A percentile compares a stretch with the other conserved stretches of the same genome.
Evolutionary conservation across 2,329 filamentous ascomycete species (phyloP).

Genomic region (Aschersonia sp.): DNA sequence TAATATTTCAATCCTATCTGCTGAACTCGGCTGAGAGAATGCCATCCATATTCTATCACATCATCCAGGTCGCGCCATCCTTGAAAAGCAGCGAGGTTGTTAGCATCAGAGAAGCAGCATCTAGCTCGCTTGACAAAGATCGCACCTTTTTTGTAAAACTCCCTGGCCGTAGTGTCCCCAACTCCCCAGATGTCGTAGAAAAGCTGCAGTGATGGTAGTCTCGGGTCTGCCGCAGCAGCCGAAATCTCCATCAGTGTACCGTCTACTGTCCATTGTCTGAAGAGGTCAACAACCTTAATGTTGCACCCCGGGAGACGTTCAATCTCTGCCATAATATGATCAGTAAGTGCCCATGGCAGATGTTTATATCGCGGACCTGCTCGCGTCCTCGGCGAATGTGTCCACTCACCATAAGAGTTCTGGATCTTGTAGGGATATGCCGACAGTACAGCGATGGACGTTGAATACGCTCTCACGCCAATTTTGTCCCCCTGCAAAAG

Average conservation of each 20-base stretch:
- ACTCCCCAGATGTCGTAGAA: slow-evolving; percentile 94
- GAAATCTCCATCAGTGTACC: slow-evolving; percentile 49
- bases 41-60: slow-evolving; percentile 72
- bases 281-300: slow-evolving; percentile 63
- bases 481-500: slow-evolving; percentile 61
- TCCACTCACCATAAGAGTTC: slow-evolving; percentile 23
- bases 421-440: slow-evolving; percentile 54
- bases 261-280: slow-evolving; percentile 53
- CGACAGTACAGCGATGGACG: slow-evolving; percentile 67
- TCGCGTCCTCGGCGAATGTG: not conserved
- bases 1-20: slow-evolving; percentile 94
- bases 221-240: slow-evolving; percentile 48
- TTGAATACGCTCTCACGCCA: slow-evolving; percentile 75
- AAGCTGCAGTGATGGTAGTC: slow-evolving; percentile 45
- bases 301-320: slow-evolving; percentile 64
- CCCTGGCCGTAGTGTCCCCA: slow-evolving; percentile 62
- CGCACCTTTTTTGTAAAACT: slow-evolving; percentile 57
- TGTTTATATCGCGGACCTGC: not conserved
- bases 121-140: not conserved
- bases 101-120: not conserved
- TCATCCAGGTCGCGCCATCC: slow-evolving; percentile 79
- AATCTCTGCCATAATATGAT: slow-evolving; percentile 22
- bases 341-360: too few species aligned
- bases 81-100: slow-evolving; percentile 4
- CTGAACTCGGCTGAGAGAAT: slow-evolving; percentile 59